These are phyloP conservation scores for Sporothrix curviconia DNA, from an alignment of 2,329 filamentous ascomycete genomes.

Conservation along the genomic window DNA sequence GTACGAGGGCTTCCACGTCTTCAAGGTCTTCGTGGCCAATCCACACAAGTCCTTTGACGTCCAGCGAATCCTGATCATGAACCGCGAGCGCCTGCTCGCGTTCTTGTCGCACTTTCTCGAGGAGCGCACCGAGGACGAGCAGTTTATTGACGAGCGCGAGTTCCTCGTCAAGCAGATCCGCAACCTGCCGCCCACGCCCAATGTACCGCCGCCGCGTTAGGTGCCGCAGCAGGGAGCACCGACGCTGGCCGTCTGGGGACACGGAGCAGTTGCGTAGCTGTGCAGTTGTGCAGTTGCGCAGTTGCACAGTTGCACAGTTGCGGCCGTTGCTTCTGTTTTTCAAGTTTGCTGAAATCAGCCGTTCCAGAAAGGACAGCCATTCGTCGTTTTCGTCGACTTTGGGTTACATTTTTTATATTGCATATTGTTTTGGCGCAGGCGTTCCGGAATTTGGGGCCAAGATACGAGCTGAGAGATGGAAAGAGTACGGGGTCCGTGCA, in stretches of 20 bases:
- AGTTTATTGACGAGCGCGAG: slow-evolving; percentile 96
- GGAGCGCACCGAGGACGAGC: slow-evolving; percentile 92
- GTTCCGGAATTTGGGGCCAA: slow-evolving; percentile 9
- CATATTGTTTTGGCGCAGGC: slow-evolving; percentile 15
- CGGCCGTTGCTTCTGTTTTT: not conserved
- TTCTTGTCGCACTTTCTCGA: slow-evolving; percentile 91
- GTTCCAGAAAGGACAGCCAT: no score
- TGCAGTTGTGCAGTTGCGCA: not conserved
- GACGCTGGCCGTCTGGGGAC: not conserved
- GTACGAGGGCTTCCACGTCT: slow-evolving; percentile 98
- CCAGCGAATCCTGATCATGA: slow-evolving; percentile 92
- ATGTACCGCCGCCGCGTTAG: slow-evolving; percentile 41
- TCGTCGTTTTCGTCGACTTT: not conserved
- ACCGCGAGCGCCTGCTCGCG: slow-evolving; percentile 79
- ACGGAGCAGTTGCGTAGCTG: no score
- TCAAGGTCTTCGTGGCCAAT: slow-evolving; percentile 99
- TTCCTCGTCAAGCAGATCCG: slow-evolving; percentile 93
- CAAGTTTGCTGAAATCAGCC: no score
- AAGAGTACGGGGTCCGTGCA: not conserved
- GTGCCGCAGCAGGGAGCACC: slow-evolving; percentile 4
- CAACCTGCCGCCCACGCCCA: slow-evolving; percentile 55
- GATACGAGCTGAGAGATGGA: not conserved
- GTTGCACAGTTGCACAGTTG: not conserved
- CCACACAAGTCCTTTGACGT: slow-evolving; percentile 96
- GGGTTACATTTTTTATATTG: slow-evolving; percentile 6